Percentiles rank a stretch among this genome's conserved stretches.
Evolutionary conservation across 805 yeast genomes (phyloP).

Genomic region (Spathaspora hagerdaliae): DNA sequence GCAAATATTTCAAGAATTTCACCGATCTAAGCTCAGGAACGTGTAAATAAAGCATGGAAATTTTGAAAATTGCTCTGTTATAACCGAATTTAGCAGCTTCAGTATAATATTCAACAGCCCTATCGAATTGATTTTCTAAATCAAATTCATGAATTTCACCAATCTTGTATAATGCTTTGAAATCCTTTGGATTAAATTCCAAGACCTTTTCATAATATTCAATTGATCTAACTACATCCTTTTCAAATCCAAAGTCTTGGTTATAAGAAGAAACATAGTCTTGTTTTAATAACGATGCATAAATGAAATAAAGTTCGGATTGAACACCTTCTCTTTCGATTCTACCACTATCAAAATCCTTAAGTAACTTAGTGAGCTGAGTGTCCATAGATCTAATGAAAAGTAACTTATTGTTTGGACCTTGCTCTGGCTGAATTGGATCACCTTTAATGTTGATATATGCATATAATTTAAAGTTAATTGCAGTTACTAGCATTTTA

Average conservation of each 20-base stretch:
- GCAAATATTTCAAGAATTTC: constrained; percentile 31
- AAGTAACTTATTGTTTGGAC: constrained; percentile 25
- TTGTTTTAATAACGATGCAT: constrained; percentile 36
- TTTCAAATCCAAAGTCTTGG: constrained; percentile 33
- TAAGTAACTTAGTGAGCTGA: constrained; percentile 33
- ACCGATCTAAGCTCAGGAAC: constrained; percentile 31
- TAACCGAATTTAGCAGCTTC: constrained; percentile 40
- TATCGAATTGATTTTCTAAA: constrained; percentile 20
- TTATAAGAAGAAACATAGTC: constrained; percentile 26
- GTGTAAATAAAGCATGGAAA: constrained; percentile 34
- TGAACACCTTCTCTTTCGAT: constrained; percentile 11
- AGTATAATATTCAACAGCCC: constrained; percentile 31
- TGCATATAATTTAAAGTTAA: constrained; percentile 35
- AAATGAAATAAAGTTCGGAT: constrained; percentile 31
- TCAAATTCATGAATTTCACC: constrained; percentile 39
- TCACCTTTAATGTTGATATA: constrained; percentile 42
- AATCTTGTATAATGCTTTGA: constrained; percentile 31
- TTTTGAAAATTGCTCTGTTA: constrained; percentile 40
- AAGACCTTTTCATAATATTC: constrained; percentile 29
- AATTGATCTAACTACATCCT: constrained; percentile 24
- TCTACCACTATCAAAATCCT: constrained; percentile 25
- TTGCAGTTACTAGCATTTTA: constrained; percentile 37
- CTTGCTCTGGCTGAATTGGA: constrained; percentile 25
- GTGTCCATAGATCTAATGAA: constrained; percentile 36
- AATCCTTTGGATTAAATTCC: constrained; percentile 26